Base-by-base conservation (phyloP, 179 eudicot species). In the Gypsophila paniculata region DNA sequence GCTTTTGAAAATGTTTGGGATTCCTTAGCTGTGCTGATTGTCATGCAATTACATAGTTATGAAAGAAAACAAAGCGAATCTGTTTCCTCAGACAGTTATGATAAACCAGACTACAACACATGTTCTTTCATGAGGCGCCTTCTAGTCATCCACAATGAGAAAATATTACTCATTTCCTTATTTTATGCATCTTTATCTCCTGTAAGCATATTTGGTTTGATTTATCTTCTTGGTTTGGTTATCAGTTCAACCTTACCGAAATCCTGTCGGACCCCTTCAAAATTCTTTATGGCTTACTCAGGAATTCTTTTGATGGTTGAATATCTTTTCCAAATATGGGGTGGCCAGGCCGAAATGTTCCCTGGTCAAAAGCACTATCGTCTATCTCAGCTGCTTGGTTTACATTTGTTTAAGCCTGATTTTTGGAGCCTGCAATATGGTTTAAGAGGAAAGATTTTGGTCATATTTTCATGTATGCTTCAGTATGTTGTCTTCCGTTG, bases 11-110 rank as follows among this genome's bases (percentile, higher is more conserved):
- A 94, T 86, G 81, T 87, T 21, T 92, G 93, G 94, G 92, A 94
- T 75, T 87, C 97, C 61, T 82, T 94, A 60, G 99, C 97, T 70
- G 79, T 92, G 68, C 75, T 92, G 82, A 86, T 90, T 68, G 99
- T 92, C 71, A 94, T 94, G 99, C 97, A 94, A 83, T 91, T 94
- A 64, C 92, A 90, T 77, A 94, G 97, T 82, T 94, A 94, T 55
- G 99, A 91, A 80, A 87, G 97, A 79, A 87, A 96, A 76, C 91
- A 94, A 76, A 94, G 92, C 89, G 88, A 81, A 79, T 74, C 71
- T 74, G 61, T 42, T 7, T 78, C 72, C 21, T 75, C 83, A 58
- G 86, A 76, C 73, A 82, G 85, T 58, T 71, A 73, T 68, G 82
- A 82, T 52, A 79, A 84, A 62, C 68, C 90, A 86, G 76, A 69